A percentile compares a stretch with the other conserved stretches of the same genome.
phyloP scores from a whole-genome alignment of 345 rosid species.

The Pistacia integerrima region DNA sequence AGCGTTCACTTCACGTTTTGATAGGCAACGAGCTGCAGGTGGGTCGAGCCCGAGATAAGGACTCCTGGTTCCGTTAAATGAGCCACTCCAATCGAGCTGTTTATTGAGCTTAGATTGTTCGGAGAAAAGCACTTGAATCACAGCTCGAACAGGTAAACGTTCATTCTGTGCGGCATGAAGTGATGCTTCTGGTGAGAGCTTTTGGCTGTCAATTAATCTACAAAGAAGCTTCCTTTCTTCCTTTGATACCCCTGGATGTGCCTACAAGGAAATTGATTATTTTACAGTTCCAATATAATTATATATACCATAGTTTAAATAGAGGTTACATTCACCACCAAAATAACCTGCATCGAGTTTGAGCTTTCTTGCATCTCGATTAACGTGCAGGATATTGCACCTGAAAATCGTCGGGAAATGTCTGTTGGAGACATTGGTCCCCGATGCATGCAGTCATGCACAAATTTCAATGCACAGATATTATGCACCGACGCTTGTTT shows the following conservation, averaged over 20 bases:
- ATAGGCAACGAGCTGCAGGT: slow-evolving; percentile 49
- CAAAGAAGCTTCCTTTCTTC: slow-evolving; percentile 73
- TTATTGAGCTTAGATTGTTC: slow-evolving; percentile 69
- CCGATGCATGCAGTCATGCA: too few relatives aligned
- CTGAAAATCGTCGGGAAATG: too few relatives aligned
- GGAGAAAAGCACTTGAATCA: slow-evolving; percentile 73
- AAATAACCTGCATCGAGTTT: too few relatives aligned
- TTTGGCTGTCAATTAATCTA: slow-evolving; percentile 65
- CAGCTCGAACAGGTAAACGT: slow-evolving; percentile 78
- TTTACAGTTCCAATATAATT: neutral
- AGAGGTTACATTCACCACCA: too few relatives aligned
- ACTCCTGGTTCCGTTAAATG: slow-evolving; percentile 55
- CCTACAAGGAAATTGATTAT: slow-evolving; percentile 35
- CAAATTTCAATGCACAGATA: too few relatives aligned
- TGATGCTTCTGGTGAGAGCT: slow-evolving; percentile 79
- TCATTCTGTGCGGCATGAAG: slow-evolving; percentile 81
- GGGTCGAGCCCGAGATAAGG: slow-evolving; percentile 44
- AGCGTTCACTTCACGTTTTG: slow-evolving; percentile 64
- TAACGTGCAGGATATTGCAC: too few relatives aligned
- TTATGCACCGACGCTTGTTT: too few relatives aligned
- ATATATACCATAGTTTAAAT: too few relatives aligned
- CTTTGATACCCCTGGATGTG: slow-evolving; percentile 71
- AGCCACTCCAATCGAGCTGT: slow-evolving; percentile 69
- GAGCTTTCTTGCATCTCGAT: too few relatives aligned
- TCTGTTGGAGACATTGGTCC: too few relatives aligned